phyloP scores from a whole-genome alignment of 2,329 filamentous ascomycete genomes.

The Lasiodiplodia sp. region DNA sequence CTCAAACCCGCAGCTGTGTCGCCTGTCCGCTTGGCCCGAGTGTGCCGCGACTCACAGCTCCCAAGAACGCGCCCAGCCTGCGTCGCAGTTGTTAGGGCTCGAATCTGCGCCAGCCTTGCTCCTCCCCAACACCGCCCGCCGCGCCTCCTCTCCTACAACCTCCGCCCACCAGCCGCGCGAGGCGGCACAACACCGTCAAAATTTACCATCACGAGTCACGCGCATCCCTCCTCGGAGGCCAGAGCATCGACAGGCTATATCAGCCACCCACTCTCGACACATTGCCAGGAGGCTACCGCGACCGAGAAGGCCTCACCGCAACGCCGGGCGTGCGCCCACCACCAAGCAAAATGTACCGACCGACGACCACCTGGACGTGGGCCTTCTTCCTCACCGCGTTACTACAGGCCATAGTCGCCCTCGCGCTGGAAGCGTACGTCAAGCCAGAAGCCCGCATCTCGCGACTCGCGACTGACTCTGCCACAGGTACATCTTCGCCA shows the following conservation, averaged over 20 bases:
- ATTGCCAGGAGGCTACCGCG: conserved; percentile 57
- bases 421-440: conserved; percentile 86
- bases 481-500: conserved; percentile 83
- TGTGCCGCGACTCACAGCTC: conserved; percentile 26
- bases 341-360: conserved; percentile 70
- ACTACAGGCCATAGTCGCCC: conserved; percentile 78
- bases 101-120: conserved; percentile 10
- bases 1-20: conserved; percentile 24
- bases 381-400: conserved; percentile 78
- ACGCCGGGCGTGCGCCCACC: conserved; percentile 44
- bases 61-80: conserved; percentile 18
- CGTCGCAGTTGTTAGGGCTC: conserved; percentile 26
- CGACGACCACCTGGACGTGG: conserved; percentile 88
- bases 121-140: conserved; percentile 12
- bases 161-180: conserved; percentile 28
- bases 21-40: conserved; percentile 27
- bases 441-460: neutral
- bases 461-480: conserved; percentile 6
- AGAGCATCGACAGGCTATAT: conserved; percentile 60
- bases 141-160: conserved; percentile 20
- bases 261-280: conserved; percentile 58
- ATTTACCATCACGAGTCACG: conserved; percentile 64
- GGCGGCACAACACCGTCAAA: conserved; percentile 49
- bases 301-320: conserved; percentile 48
- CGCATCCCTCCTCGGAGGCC: conserved; percentile 66